Conservation (phyloP, 116 monocot species). For the Papilionanthe hybrid region DNA sequence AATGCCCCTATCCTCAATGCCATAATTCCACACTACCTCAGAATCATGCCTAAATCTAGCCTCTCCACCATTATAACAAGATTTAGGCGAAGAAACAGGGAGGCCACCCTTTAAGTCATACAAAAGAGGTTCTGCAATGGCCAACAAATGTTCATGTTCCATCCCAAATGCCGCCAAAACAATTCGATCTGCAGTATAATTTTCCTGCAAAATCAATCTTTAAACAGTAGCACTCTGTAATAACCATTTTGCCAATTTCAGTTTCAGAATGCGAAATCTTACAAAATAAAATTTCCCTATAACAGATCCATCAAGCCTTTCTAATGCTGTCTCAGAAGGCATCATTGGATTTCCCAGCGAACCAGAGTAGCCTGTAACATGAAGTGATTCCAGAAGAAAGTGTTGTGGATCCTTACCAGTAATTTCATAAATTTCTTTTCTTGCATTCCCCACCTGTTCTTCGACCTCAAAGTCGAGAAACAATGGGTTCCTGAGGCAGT, state of each 20-base stretch:
- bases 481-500: conserved; percentile 61
- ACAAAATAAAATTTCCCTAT: conserved; percentile 60
- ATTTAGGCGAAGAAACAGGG: conserved; percentile 37
- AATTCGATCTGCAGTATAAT: conserved; percentile 67
- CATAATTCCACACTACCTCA: conserved; percentile 30
- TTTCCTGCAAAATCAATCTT: conserved; percentile 47
- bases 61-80: conserved; percentile 65
- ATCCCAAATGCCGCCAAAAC: conserved; percentile 72
- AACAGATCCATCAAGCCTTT: conserved; percentile 43
- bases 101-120: conserved; percentile 36
- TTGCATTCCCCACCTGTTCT: conserved; percentile 48
- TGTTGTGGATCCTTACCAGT: conserved; percentile 52
- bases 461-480: conserved; percentile 66
- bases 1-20: no score
- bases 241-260: not conserved
- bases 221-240: not conserved
- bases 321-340: conserved; percentile 37
- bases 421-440: conserved; percentile 40
- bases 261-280: conserved; percentile 16
- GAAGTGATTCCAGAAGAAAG: conserved; percentile 65
- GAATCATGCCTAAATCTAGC: conserved; percentile 47
- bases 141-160: conserved; percentile 63
- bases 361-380: conserved; percentile 55
- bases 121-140: conserved; percentile 60
- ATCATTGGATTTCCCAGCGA: conserved; percentile 55